Evolutionary conservation across 768 basidiomycete species (phyloP).

Genomic region (Neoboletus magnificus): DNA sequence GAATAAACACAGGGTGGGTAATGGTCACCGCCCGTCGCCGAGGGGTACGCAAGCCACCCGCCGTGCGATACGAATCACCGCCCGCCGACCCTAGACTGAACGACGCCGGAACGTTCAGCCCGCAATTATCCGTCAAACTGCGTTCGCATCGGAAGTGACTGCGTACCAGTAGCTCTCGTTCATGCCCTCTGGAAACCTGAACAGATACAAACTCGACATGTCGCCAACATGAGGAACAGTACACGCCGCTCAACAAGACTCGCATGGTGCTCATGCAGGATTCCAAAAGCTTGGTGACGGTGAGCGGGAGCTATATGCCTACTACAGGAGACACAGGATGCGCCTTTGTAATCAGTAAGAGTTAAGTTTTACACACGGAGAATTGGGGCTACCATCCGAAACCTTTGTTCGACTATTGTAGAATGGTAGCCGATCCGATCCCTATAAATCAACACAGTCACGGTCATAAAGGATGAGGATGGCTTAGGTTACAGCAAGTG

Average conservation of each 20-base stretch:
- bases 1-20: constrained; percentile 56
- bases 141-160: constrained; percentile 57
- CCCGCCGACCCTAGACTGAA: constrained; percentile 36
- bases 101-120: constrained; percentile 49
- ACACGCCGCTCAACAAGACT: constrained; percentile 26
- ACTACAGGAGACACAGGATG: constrained; percentile 32
- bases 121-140: constrained; percentile 43
- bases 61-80: constrained; percentile 16
- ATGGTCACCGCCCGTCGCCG: not conserved
- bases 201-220: constrained; percentile 48
- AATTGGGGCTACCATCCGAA: constrained; percentile 23
- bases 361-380: constrained; percentile 34
- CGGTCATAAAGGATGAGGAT: not conserved
- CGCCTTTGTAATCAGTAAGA: constrained; percentile 35
- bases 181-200: constrained; percentile 54
- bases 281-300: constrained; percentile 22
- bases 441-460: not conserved
- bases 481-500: not conserved
- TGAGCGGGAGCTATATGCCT: constrained; percentile 40
- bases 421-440: not conserved
- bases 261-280: constrained; percentile 48
- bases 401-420: not conserved
- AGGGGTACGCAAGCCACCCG: not conserved
- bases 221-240: constrained; percentile 50
- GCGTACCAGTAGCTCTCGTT: constrained; percentile 63